Evolutionary conservation across 441 rosid species (phyloP).

Genomic region (Erysimum cheiri): DNA sequence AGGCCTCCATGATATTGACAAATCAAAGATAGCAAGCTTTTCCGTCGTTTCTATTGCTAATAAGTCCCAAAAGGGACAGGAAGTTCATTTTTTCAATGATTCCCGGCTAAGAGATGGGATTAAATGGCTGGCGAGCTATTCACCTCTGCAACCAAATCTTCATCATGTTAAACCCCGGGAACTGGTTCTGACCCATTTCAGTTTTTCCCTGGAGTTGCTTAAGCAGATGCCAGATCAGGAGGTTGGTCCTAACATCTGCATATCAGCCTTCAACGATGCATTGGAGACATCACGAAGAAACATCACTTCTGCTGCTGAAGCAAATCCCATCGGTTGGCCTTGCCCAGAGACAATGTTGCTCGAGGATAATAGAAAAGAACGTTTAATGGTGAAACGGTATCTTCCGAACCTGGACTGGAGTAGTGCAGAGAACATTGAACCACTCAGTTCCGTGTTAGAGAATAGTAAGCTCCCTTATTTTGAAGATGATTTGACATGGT

Average conservation of each 20-base stretch:
- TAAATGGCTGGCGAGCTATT: conserved; percentile 78
- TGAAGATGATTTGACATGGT: conserved; percentile 62
- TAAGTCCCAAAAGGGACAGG: conserved; percentile 47
- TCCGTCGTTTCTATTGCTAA: conserved; percentile 63
- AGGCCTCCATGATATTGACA: conserved; percentile 73
- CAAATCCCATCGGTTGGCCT: conserved; percentile 76
- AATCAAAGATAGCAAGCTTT: conserved; percentile 64
- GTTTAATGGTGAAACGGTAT: conserved; percentile 51
- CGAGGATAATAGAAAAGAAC: conserved; percentile 51
- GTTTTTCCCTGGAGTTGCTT: conserved; percentile 57
- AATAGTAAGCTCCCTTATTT: conserved; percentile 72
- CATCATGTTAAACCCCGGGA: conserved; percentile 56
- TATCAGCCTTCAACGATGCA: conserved; percentile 82
- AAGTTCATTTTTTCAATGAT: conserved; percentile 73
- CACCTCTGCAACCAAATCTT: conserved; percentile 77
- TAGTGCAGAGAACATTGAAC: conserved; percentile 51
- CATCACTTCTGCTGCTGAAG: conserved; percentile 64
- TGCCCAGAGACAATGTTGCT: conserved; percentile 74
- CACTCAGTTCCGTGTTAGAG: conserved; percentile 51
- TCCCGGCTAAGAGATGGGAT: conserved; percentile 72
- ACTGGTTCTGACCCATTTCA: conserved; percentile 64
- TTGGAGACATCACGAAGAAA: conserved; percentile 61
- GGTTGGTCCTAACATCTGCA: conserved; percentile 66
- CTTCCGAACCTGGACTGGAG: conserved; percentile 84
- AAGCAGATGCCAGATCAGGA: conserved; percentile 54